Conservation (phyloP, 2,329 filamentous ascomycete genomes). For the Venturia carpophila region DNA sequence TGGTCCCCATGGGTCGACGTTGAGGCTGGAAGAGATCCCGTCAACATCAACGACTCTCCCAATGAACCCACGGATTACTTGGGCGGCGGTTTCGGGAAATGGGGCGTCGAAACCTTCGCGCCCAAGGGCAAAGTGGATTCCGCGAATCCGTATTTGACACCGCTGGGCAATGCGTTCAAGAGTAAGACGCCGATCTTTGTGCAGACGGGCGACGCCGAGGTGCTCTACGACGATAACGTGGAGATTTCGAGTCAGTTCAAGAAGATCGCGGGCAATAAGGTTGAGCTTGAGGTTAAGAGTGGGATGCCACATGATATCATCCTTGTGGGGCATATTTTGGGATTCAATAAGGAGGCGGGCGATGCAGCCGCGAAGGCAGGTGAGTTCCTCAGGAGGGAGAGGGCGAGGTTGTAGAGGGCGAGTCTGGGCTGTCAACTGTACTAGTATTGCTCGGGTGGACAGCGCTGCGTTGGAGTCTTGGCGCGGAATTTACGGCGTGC, state of each 20-base stretch:
- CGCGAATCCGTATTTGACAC: slow-evolving; percentile 34
- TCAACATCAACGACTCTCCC: slow-evolving; percentile 26
- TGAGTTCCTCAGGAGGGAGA: slow-evolving; percentile 24
- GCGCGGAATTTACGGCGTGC: not conserved
- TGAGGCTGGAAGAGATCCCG: slow-evolving; percentile 24
- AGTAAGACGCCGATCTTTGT: slow-evolving; percentile 36
- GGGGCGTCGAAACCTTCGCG: slow-evolving; percentile 35
- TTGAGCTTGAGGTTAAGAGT: slow-evolving; percentile 36
- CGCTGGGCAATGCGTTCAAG: slow-evolving; percentile 33
- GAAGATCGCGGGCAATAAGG: slow-evolving; percentile 33
- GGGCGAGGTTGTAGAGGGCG: slow-evolving; percentile 14
- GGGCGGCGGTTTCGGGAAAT: slow-evolving; percentile 31
- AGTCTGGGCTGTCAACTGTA: not conserved
- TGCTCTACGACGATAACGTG: slow-evolving; percentile 36
- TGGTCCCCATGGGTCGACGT: slow-evolving; percentile 41
- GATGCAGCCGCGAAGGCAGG: slow-evolving; percentile 32
- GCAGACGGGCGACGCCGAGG: slow-evolving; percentile 35
- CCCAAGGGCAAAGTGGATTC: slow-evolving; percentile 21
- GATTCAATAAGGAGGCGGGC: slow-evolving; percentile 36
- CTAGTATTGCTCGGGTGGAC: not conserved
- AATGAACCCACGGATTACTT: slow-evolving; percentile 38
- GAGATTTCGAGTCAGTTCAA: slow-evolving; percentile 34
- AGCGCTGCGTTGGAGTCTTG: not conserved
- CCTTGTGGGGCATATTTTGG: slow-evolving; percentile 33
- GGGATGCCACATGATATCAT: slow-evolving; percentile 42